Evolutionary conservation across 805 yeast genomes (phyloP), one percentile per base, ranked within the genome.

Genomic region (Yarrowia osloensis): DNA sequence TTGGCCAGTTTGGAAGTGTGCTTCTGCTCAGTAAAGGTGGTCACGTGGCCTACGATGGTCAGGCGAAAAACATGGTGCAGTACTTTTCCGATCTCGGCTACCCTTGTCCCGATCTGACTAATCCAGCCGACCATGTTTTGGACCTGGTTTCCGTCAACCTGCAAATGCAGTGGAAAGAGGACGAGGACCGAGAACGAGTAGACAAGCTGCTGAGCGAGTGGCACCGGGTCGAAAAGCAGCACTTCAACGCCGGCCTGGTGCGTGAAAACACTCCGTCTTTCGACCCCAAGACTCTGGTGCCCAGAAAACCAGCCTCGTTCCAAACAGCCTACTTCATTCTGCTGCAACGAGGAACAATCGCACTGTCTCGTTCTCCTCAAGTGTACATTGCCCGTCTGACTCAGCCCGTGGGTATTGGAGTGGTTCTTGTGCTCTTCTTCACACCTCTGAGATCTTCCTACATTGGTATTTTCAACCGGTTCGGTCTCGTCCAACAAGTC

Each of bases 401-500:
- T 7, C 96, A 90, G 73, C 83, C 86, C 19, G 77, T 85, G 0
- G 86, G 88, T 2, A 77, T 88, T 67, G 91, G 88, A 7, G 79
- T 88, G 6, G 80, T 91, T 12, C 83, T 86, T 59, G 84, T 94
- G 0, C 78, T 91, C 47, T 91, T 82, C 72, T 91, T 86, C 78
- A 80, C 90, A 0, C 88, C 90, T 9, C 72, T 87, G 54, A 80
- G 80, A 67, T 77, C 84, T 66, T 74, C 77, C 42, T 73, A 73
- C 42, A 59, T 70, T n/a, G 88, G 94, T 37, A 82, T 90, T 35
- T 81, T 81, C 67, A 85, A 90, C 75, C 79, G 96, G 70, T 76
- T 91, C 19, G 97, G 97, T 3, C 77, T 91, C 59, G 82, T 88
- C 2, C 97, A 91, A 75, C 90, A 89, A 73, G 82, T 88, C 3